Evolutionary conservation across 2,329 filamentous ascomycete species (phyloP).

Genomic region (Venturia aucupariae): DNA sequence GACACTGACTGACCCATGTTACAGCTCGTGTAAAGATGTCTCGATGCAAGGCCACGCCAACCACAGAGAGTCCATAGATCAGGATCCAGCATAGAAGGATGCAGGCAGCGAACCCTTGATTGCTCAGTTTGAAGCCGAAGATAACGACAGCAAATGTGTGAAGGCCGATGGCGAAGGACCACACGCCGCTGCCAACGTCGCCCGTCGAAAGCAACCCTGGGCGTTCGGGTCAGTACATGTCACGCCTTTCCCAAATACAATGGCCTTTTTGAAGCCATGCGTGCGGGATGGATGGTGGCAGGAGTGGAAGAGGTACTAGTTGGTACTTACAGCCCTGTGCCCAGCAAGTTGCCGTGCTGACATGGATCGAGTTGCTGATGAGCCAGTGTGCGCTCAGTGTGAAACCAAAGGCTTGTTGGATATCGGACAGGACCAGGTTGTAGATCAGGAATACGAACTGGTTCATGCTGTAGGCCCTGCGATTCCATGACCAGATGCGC

Average conservation of each 20-base stretch:
- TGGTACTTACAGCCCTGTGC: slow-evolving; percentile 50
- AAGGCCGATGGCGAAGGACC: slow-evolving; percentile 55
- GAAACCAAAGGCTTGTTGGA: slow-evolving; percentile 57
- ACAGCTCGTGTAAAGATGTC: slow-evolving; percentile 55
- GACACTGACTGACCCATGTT: slow-evolving; percentile 41
- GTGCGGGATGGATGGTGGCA: background rate
- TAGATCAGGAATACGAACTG: slow-evolving; percentile 62
- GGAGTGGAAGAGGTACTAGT: background rate
- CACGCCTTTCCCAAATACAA: too few species aligned
- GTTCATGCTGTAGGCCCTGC: slow-evolving; percentile 21
- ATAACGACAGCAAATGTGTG: slow-evolving; percentile 60
- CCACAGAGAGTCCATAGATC: slow-evolving; percentile 46
- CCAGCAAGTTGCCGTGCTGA: slow-evolving; percentile 47
- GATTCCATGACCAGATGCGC: slow-evolving; percentile 35
- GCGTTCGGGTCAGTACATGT: background rate
- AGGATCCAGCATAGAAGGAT: slow-evolving; percentile 50
- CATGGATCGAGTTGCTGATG: slow-evolving; percentile 42
- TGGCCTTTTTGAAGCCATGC: too few species aligned
- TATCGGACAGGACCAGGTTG: slow-evolving; percentile 59
- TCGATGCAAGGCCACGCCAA: slow-evolving; percentile 39
- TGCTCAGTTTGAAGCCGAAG: slow-evolving; percentile 43
- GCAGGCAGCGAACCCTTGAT: slow-evolving; percentile 39
- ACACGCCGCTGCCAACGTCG: slow-evolving; percentile 56
- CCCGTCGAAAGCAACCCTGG: slow-evolving; percentile 51
- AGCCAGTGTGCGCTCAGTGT: slow-evolving; percentile 54